Conservation (phyloP, 441 rosid genomes). For the Adansonia gregorii region DNA sequence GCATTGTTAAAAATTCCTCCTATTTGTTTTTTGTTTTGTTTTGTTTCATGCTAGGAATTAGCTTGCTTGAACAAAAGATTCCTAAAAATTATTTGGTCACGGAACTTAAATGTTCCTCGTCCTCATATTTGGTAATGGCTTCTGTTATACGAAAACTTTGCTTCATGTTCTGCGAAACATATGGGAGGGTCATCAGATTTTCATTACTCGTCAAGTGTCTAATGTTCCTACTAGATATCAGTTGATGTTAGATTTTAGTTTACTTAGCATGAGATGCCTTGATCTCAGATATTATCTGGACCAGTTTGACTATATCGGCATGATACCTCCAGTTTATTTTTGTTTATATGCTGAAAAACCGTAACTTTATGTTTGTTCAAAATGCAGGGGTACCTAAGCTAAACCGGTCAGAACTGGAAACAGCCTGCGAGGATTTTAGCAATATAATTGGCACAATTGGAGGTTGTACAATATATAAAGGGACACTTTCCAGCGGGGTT, state of each 20-base stretch:
- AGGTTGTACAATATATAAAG: conserved; percentile 65
- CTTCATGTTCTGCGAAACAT: too few species aligned
- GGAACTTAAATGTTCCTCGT: background rate
- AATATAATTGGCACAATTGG: conserved; percentile 60
- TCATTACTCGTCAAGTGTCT: too few species aligned
- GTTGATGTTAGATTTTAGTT: conserved; percentile 1
- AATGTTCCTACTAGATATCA: too few species aligned
- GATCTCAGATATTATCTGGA: background rate
- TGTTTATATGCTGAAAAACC: background rate
- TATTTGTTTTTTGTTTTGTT: too few species aligned
- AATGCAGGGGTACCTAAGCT: conserved; percentile 88
- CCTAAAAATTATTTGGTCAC: too few species aligned
- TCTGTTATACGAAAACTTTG: background rate
- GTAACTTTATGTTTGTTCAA: background rate
- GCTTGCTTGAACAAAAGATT: too few species aligned
- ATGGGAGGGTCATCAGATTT: too few species aligned
- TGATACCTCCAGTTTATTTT: conserved; percentile 8
- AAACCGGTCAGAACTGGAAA: conserved; percentile 76
- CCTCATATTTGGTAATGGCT: background rate
- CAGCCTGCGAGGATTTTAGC: conserved; percentile 95
- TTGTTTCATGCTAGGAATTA: too few species aligned
- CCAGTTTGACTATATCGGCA: background rate
- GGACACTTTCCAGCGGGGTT: conserved; percentile 88
- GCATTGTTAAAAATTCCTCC: background rate
- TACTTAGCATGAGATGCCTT: background rate